phyloP scores from a whole-genome alignment of 164 flowering plant genomes.

The Nelumbo lutea region DNA sequence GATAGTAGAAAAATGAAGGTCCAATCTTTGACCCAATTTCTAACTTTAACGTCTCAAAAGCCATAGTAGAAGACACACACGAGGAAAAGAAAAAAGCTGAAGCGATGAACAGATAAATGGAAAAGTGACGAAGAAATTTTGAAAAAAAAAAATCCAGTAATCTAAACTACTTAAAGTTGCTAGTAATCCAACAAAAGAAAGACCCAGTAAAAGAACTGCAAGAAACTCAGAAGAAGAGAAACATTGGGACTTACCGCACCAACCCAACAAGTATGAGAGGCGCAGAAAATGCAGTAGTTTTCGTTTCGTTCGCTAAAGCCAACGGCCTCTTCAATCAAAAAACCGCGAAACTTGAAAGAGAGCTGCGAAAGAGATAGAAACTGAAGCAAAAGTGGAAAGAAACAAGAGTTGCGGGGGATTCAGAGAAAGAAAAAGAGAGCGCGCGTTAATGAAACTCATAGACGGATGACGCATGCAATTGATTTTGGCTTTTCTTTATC shows the following conservation, averaged over 20 bases:
- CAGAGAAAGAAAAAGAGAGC: conserved; percentile 14
- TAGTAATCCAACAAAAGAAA: background rate
- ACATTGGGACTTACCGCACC: conserved; percentile 15
- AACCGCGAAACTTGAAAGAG: conserved; percentile 1
- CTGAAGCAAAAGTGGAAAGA: conserved; percentile 15
- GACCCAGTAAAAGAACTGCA: background rate
- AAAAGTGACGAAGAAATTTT: background rate
- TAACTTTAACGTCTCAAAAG: conserved; percentile 2
- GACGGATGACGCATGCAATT: conserved; percentile 89
- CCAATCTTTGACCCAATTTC: conserved; percentile 3
- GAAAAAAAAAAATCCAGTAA: background rate
- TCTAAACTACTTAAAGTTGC: background rate
- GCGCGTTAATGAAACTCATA: conserved; percentile 35
- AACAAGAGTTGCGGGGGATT: conserved; percentile 18
- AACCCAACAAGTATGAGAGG: background rate
- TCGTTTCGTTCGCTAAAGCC: background rate
- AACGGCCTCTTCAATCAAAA: background rate
- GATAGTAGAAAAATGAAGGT: background rate
- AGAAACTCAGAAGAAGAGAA: conserved; percentile 6
- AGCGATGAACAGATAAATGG: background rate
- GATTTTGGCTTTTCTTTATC: conserved; percentile 68
- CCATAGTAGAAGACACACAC: background rate
- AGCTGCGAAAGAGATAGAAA: conserved; percentile 16
- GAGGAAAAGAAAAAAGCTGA: background rate
- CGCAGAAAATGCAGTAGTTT: background rate